A percentile compares a stretch with the other conserved stretches of the same genome.
These are phyloP conservation scores for Stephanodiscus minutulus DNA, from an alignment of 108 stramenopile genomes.

Conservation along the genomic window DNA sequence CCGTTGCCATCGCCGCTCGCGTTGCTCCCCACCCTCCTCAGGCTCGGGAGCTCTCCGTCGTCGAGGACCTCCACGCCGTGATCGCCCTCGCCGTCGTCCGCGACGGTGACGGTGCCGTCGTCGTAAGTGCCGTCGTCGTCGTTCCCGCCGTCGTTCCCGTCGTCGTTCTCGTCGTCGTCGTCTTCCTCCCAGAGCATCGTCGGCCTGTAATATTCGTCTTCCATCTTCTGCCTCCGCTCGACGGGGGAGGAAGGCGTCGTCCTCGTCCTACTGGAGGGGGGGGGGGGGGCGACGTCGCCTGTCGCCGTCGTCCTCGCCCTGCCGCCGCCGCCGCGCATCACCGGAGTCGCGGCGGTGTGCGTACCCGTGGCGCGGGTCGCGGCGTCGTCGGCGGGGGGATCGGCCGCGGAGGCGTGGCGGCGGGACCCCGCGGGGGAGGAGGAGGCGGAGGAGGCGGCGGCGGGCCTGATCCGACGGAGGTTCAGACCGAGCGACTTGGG, in stretches of 20 bases:
- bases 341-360: slow-evolving; percentile 15
- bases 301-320: background rate
- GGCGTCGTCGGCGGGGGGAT: background rate
- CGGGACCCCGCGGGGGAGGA: too few relatives aligned
- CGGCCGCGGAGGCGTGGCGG: too few relatives aligned
- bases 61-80: slow-evolving; percentile 45
- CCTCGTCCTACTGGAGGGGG: background rate
- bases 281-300: background rate
- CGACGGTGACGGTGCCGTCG: background rate
- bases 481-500: background rate
- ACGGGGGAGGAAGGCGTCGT: background rate
- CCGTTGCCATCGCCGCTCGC: background rate
- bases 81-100: slow-evolving; percentile 3
- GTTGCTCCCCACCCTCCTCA: slow-evolving; percentile 6
- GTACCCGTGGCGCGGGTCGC: background rate
- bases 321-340: background rate
- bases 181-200: slow-evolving; percentile 5
- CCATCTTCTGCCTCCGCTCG: slow-evolving; percentile 27
- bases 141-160: background rate
- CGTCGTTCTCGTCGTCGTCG: background rate
- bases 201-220: slow-evolving; percentile 29
- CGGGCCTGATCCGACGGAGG: background rate
- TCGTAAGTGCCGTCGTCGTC: background rate
- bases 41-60: slow-evolving; percentile 46
- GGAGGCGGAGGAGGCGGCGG: too few relatives aligned